These are phyloP conservation scores for Chytriomyces sp. DNA, from an alignment of 192 early-diverging fungal species.

Conservation along the genomic window DNA sequence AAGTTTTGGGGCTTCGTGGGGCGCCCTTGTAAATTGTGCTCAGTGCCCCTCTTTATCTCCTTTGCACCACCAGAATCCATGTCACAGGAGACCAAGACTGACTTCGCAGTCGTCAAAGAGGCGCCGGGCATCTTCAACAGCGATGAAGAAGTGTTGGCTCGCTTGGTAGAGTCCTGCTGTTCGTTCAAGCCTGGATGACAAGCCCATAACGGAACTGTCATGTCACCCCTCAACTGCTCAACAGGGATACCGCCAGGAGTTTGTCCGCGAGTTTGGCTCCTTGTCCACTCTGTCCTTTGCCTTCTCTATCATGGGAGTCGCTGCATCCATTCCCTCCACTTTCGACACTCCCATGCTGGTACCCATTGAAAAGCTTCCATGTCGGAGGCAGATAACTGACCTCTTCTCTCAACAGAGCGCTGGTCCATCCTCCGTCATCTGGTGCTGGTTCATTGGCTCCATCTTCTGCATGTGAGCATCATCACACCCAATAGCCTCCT, in stretches of 20 bases:
- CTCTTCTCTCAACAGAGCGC: not conserved
- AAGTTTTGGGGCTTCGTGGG: too few species aligned
- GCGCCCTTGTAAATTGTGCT: too few species aligned
- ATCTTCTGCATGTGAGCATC: constrained; percentile 20
- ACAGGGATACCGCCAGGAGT: constrained; percentile 23
- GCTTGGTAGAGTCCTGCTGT: not conserved
- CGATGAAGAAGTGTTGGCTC: not conserved
- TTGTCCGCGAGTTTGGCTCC: constrained; percentile 25
- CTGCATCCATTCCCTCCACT: constrained; percentile 23
- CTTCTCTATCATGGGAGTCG: constrained; percentile 31
- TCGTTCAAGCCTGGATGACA: not conserved
- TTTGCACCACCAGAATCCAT: not conserved
- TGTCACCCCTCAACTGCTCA: not conserved
- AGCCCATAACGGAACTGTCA: not conserved
- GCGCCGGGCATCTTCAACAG: not conserved
- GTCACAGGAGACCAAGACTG: not conserved
- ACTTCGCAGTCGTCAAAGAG: not conserved
- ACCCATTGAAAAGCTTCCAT: too few species aligned
- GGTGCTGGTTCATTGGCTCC: constrained; percentile 22
- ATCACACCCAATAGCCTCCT: not conserved
- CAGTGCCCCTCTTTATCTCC: not conserved
- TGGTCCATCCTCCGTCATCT: constrained; percentile 14
- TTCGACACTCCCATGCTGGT: constrained; percentile 24
- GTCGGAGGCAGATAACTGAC: too few species aligned
- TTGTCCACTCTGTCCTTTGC: constrained; percentile 22